Conservation (phyloP, 805 yeast species). For the Candida coquimbonensis region DNA sequence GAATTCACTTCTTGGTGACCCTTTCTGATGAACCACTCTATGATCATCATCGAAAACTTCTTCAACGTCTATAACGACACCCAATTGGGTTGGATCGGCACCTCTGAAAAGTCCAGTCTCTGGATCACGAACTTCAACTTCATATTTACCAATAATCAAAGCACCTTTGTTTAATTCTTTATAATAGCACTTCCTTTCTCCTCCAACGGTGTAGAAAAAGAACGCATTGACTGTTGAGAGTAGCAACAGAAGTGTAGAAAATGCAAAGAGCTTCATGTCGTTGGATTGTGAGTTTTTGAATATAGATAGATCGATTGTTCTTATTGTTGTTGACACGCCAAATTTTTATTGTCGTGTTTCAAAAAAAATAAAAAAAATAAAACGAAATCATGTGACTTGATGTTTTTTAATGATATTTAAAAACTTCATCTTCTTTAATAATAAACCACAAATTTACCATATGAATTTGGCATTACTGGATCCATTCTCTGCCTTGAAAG, state of each 20-base stretch:
- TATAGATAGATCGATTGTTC: not conserved
- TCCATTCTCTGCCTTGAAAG: conserved; percentile 87
- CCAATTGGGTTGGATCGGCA: conserved; percentile 29
- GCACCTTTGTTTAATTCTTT: conserved; percentile 47
- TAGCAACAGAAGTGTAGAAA: conserved; percentile 3
- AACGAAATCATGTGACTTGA: not conserved
- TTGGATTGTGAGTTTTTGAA: not conserved
- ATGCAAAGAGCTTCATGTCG: not conserved
- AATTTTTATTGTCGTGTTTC: not conserved
- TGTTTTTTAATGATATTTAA: not conserved
- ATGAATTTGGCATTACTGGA: conserved; percentile 83
- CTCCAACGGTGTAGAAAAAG: conserved; percentile 46
- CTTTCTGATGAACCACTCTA: conserved; percentile 63
- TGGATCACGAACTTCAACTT: conserved; percentile 38
- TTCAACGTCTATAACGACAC: conserved; percentile 39
- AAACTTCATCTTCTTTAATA: not conserved
- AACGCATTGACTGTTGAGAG: conserved; percentile 29
- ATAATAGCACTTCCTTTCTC: conserved; percentile 48
- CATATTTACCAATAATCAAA: conserved; percentile 42
- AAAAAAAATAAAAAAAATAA: not conserved
- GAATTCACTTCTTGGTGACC: conserved; percentile 59
- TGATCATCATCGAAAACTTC: conserved; percentile 82
- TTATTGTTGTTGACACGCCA: not conserved
- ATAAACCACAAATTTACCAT: not conserved
- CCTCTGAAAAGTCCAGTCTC: conserved; percentile 28